Evolutionary conservation across 108 stramenopile genomes (phyloP).

Genomic region (Pseudonitzschia multistriata): DNA sequence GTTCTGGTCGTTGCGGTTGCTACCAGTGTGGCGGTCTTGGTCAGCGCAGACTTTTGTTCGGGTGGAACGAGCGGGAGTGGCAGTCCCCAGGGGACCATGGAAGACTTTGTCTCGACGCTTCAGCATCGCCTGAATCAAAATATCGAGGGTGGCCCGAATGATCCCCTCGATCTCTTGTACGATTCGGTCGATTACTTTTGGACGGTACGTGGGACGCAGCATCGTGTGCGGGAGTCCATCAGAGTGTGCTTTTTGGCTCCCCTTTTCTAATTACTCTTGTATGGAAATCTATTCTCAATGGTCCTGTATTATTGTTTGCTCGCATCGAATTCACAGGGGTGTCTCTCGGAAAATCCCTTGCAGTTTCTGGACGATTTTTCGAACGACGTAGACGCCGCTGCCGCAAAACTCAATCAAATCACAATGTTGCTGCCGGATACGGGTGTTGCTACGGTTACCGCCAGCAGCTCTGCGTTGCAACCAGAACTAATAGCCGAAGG

Average conservation of each 20-base stretch:
- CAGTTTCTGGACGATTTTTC: slow-evolving; percentile 23
- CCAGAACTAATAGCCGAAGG: neutral
- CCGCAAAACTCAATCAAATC: slow-evolving; percentile 18
- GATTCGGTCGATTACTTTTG: slow-evolving; percentile 37
- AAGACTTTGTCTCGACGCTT: slow-evolving; percentile 28
- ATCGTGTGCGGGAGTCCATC: neutral
- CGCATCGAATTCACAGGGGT: slow-evolving; percentile 25
- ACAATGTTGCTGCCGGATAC: neutral
- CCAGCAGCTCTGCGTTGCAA: neutral
- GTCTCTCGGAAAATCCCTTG: slow-evolving; percentile 38
- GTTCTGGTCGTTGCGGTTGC: slow-evolving; percentile 15
- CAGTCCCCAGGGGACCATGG: slow-evolving; percentile 40
- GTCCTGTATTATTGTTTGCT: too few species aligned
- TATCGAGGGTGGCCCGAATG: neutral
- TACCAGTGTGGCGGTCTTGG: slow-evolving; percentile 25
- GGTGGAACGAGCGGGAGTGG: slow-evolving; percentile 27
- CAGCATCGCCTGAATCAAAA: neutral
- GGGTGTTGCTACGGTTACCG: neutral
- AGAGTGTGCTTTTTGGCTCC: too few species aligned
- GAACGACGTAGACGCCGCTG: slow-evolving; percentile 14
- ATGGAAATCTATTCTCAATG: neutral
- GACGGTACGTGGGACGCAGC: slow-evolving; percentile 34
- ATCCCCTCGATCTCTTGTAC: slow-evolving; percentile 17
- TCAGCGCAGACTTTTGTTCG: slow-evolving; percentile 55
- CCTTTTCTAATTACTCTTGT: too few species aligned